Base-by-base conservation (phyloP, 306 rosid species). In the Prunus mume region DNA sequence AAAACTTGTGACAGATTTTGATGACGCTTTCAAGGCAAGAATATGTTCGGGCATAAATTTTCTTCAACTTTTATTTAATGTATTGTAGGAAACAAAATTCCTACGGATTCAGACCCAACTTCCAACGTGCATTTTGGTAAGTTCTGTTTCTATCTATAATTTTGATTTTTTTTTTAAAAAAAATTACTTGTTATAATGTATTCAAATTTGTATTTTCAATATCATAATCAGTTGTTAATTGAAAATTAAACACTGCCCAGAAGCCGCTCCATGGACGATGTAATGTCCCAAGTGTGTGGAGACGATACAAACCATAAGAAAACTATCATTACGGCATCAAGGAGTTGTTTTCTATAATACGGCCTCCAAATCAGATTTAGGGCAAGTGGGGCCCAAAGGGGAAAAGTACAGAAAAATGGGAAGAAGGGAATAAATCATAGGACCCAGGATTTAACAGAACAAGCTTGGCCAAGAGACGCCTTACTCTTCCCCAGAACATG, bases 401-500 rank as follows among this genome's bases (percentile, higher is more conserved):
- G 65, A 32, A n/a, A 15, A 7, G 5, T n/a, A 55, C 70, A 41
- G 60, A 69, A 1, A 65, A 58, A 60, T 30, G 20, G 74, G 43
- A 38, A 32, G 6, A 32, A 57, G 25, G 13, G 34, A 12, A 69
- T 30, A 19, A 60, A 9, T 64, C 45, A 34, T 73, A 56, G 74
- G 61, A 77, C 63, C 38, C 63, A 68, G 49, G 58, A 57, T 70
- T 54, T 60, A 28, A 73, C 55, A 57, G 69, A 74, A 74, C 70
- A 72, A 41, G 65, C 57, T 60, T 51, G 76, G 75, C 67, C 65
- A 65, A 30, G 62, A 19, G 52, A 58, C 43, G 32, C 68, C 47
- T 50, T 27, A 24, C 80, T 75, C 85, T 79, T 90, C 96, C 72
- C 86, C 91, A 19, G 96, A 88, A 78, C 87, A 87, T 14, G 90